phyloP scores from a whole-genome alignment of 768 basidiomycete genomes.

The Leccinum sublutescens region DNA sequence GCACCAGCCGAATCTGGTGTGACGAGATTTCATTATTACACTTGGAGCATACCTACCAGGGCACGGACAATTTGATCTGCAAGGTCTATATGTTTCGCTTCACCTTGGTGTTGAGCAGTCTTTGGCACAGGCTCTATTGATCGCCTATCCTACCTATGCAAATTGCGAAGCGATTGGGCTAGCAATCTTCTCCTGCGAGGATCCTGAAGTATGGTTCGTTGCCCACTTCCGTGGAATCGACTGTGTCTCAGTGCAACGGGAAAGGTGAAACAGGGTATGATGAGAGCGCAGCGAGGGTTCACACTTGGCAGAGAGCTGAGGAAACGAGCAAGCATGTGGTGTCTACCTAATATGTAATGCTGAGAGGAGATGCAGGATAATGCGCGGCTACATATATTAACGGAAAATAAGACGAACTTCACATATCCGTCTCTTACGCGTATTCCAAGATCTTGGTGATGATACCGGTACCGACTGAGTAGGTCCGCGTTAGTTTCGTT shows the following conservation, averaged over 20 bases:
- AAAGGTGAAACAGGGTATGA: neutral
- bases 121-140: neutral
- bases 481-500: conserved; percentile 12
- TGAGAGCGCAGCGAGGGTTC: neutral
- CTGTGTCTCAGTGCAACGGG: neutral
- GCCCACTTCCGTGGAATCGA: neutral
- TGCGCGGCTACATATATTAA: conserved; percentile 18
- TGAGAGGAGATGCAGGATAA: conserved; percentile 23
- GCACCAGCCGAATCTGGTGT: neutral
- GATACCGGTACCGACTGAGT: conserved; percentile 87
- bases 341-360: conserved; percentile 18
- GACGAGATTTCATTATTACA: neutral
- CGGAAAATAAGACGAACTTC: conserved; percentile 17
- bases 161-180: neutral
- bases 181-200: neutral
- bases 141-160: neutral
- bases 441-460: conserved; percentile 77
- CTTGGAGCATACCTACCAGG: neutral
- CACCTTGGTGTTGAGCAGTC: neutral
- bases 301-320: neutral
- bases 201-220: neutral
- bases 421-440: conserved; percentile 21
- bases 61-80: neutral
- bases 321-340: neutral
- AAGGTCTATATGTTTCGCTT: neutral